Base-by-base conservation (phyloP, 148 eudicot genomes). In the Chenopodium album region DNA sequence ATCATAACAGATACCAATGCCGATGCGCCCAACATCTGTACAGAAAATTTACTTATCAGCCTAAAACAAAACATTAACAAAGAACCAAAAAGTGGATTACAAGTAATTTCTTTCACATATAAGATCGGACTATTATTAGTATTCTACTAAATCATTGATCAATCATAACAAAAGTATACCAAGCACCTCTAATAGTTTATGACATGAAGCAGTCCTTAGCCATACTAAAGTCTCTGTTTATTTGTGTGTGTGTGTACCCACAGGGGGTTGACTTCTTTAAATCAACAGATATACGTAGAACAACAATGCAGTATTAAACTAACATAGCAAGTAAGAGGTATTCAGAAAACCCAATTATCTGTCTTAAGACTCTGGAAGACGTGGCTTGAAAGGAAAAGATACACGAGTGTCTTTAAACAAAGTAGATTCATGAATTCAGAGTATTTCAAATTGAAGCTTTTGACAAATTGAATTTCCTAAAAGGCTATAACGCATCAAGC, bases 1-100 rank as follows among this genome's bases (percentile, higher is more conserved):
- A 84, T 92, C 94, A 82, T 92, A 90, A 82, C 94, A 92, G 64
- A 92, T 92, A 76, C 94, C 94, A 46, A 92, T 85, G 73, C 94
- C 94, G 71, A 92, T 92, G 80, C 94, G 89, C 50, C 94, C 94
- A 81, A 92, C 92, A 84, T 90, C 94, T 92, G 90, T 64, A 76
- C 12, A 59, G 19, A 44, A 60, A 31, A 75, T n/a, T 44, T 44
- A 46, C 48, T 34, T 52, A 71, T 84, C 78, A n/a, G 66, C 60
- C 20, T 28, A 46, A 1, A 69, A 31, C 9, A 10, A 71, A 67
- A 26, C 60, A 62, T 44, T n/a, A 64, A 73, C 56, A 37, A 32
- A 22, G 56, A n/a, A 75, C 62, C 20, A 2, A 16, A 56, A 56
- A 17, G 4, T 52, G 22, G 20, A 56, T 4, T 4, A 56, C 22